Conservation (phyloP, 495 filamentous ascomycete genomes). For the Penicillium subrubescens region DNA sequence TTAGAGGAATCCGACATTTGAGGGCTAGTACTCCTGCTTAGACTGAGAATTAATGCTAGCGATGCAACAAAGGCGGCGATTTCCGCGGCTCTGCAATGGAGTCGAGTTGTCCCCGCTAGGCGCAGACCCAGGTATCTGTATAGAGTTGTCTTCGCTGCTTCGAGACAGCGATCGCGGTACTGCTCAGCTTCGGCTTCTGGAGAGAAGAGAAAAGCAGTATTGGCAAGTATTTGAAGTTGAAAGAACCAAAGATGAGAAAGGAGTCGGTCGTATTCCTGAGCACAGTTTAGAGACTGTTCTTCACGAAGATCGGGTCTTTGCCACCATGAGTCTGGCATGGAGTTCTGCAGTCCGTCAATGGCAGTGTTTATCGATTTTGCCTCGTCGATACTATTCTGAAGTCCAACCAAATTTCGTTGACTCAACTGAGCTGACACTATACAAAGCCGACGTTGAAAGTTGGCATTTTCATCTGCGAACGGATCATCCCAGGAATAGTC, state of each 20-base stretch:
- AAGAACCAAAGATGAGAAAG: background rate
- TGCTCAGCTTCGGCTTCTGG: background rate
- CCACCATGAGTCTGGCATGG: background rate
- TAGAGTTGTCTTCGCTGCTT: background rate
- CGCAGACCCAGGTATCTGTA: background rate
- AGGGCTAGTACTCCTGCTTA: background rate
- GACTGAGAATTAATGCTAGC: background rate
- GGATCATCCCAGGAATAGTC: background rate
- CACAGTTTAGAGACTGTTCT: background rate
- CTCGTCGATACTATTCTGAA: background rate
- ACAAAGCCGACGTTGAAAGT: background rate
- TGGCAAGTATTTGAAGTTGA: background rate
- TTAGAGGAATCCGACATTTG: background rate
- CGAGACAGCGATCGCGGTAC: background rate
- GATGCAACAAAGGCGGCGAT: background rate
- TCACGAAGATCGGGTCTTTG: background rate
- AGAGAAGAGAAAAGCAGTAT: background rate
- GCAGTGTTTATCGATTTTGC: background rate
- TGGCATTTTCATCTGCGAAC: background rate
- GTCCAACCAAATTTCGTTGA: background rate
- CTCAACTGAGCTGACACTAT: background rate
- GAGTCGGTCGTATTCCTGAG: background rate
- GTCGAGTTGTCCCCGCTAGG: background rate
- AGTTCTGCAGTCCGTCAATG: background rate
- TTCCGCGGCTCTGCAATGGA: background rate